Evolutionary conservation across 352 stramenopile genomes (phyloP).

Genomic region (Blastocystis sp.): DNA sequence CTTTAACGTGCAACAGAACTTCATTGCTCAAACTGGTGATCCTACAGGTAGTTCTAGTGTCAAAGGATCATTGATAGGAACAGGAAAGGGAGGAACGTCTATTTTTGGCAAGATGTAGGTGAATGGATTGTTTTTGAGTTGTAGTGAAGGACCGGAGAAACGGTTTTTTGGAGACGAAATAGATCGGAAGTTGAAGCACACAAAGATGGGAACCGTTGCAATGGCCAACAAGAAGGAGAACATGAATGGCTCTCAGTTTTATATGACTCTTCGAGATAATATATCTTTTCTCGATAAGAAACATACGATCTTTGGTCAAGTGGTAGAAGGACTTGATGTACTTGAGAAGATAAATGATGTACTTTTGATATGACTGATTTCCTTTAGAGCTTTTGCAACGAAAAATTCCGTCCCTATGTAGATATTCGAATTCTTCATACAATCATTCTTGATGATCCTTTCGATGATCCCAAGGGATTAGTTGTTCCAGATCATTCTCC

Average conservation of each 20-base stretch:
- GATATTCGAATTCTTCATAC: slow-evolving; percentile 91
- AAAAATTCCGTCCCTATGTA: slow-evolving; percentile 84
- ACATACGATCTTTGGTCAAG: slow-evolving; percentile 81
- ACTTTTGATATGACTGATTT: neutral
- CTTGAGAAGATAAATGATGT: slow-evolving; percentile 84
- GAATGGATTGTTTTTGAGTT: neutral
- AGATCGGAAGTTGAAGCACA: slow-evolving; percentile 62
- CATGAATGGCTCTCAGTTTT: slow-evolving; percentile 83
- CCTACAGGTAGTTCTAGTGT: slow-evolving; percentile 70
- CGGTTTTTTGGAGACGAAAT: slow-evolving; percentile 69
- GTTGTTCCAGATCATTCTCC: slow-evolving; percentile 77
- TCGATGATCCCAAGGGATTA: slow-evolving; percentile 73
- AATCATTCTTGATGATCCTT: slow-evolving; percentile 77
- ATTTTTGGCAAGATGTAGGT: slow-evolving; percentile 84
- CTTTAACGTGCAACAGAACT: slow-evolving; percentile 89
- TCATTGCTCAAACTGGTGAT: slow-evolving; percentile 82
- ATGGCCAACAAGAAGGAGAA: slow-evolving; percentile 76
- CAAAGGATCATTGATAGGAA: slow-evolving; percentile 65
- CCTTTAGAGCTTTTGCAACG: slow-evolving; percentile 78
- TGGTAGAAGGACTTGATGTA: slow-evolving; percentile 85
- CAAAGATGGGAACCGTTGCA: slow-evolving; percentile 68
- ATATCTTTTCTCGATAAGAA: slow-evolving; percentile 81
- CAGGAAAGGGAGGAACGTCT: slow-evolving; percentile 84
- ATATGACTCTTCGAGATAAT: slow-evolving; percentile 86
- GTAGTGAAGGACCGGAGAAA: neutral